Percentiles rank a stretch among this genome's conserved stretches.
Evolutionary conservation across 352 stramenopile species (phyloP).

Genomic region (Hyaloperonospora brassicae): DNA sequence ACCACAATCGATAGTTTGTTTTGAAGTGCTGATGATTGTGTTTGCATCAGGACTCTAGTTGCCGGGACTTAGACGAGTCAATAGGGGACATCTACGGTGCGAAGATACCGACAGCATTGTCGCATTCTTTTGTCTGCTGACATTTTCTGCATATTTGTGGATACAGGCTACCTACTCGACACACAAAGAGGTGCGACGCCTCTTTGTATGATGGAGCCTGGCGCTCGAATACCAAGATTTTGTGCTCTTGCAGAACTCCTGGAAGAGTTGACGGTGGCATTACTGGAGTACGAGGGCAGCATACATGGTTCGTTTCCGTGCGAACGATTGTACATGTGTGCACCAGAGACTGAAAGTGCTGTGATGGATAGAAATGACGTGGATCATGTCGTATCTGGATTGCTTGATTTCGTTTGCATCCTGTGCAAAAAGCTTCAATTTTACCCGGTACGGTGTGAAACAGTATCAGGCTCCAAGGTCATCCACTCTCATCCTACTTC

Average conservation of each 20-base stretch:
- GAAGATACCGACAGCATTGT: not conserved
- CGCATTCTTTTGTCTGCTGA: constrained; percentile 3
- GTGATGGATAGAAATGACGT: constrained; percentile 50
- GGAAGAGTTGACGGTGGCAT: constrained; percentile 61
- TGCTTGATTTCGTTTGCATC: constrained; percentile 62
- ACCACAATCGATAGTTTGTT: not conserved
- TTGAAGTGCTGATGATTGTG: not conserved
- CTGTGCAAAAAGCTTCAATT: constrained; percentile 64
- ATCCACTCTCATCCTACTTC: constrained; percentile 1
- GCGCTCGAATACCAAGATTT: constrained; percentile 1
- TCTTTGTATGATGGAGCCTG: not conserved
- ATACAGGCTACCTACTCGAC: constrained; percentile 68
- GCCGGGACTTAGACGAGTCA: constrained; percentile 65
- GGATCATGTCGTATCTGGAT: constrained; percentile 58
- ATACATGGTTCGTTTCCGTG: constrained; percentile 41
- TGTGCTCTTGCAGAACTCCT: constrained; percentile 42
- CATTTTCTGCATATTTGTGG: not conserved
- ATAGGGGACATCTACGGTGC: constrained; percentile 80
- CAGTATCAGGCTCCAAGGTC: not conserved
- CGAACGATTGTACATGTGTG: not conserved
- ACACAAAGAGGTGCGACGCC: constrained; percentile 52
- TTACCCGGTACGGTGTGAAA: constrained; percentile 36
- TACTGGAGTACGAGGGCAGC: constrained; percentile 62
- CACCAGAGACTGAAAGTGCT: not conserved
- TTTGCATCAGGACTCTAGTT: constrained; percentile 52